These are phyloP conservation scores for Claviceps paspali DNA, from an alignment of 2,329 filamentous ascomycete genomes.

Conservation along the genomic window DNA sequence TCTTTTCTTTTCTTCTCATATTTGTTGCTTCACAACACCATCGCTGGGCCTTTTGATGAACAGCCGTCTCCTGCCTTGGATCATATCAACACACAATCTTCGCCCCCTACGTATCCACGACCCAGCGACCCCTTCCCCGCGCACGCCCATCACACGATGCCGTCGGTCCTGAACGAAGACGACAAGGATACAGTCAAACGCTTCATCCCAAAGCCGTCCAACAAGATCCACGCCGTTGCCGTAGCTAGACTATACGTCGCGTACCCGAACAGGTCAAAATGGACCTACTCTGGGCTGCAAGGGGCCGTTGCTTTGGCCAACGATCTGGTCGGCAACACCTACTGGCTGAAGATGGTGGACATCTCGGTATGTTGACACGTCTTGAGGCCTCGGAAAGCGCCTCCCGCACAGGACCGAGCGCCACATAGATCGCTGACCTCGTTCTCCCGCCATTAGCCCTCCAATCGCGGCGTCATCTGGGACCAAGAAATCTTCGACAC, in stretches of 20 bases:
- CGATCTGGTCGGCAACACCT: conserved; percentile 86
- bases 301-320: conserved; percentile 85
- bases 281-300: conserved; percentile 88
- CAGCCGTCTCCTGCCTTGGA: too few relatives aligned
- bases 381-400: not conserved
- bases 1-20: too few relatives aligned
- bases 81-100: too few relatives aligned
- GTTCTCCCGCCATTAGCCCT: conserved; percentile 38
- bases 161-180: conserved; percentile 66
- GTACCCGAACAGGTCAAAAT: conserved; percentile 70
- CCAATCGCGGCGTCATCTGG: conserved; percentile 78
- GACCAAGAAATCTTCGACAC: conserved; percentile 96
- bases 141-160: conserved; percentile 36
- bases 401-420: too few relatives aligned
- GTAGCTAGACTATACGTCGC: conserved; percentile 89
- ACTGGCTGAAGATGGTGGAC: conserved; percentile 96
- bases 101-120: too few relatives aligned
- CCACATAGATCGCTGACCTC: too few relatives aligned
- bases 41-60: too few relatives aligned
- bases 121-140: conserved; percentile 2
- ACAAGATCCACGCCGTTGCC: conserved; percentile 94
- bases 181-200: conserved; percentile 96
- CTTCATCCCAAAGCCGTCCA: conserved; percentile 79
- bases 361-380: conserved; percentile 50
- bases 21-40: too few relatives aligned